These are phyloP conservation scores for Fusarium buharicum DNA, from an alignment of 2,329 filamentous ascomycete genomes.

Conservation along the genomic window DNA sequence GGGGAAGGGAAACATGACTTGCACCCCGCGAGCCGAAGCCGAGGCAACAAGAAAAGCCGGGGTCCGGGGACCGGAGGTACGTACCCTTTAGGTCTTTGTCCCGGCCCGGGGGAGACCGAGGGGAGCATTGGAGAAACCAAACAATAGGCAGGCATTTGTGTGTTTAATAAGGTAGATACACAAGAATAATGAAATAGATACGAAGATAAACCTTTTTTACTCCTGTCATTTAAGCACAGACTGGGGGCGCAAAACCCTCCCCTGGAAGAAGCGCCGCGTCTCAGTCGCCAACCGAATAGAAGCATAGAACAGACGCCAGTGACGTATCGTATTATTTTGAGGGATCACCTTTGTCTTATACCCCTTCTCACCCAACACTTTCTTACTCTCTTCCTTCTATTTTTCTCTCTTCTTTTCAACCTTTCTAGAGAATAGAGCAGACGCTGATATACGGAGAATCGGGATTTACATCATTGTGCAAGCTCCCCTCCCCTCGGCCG, in stretches of 20 bases:
- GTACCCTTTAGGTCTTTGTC: constrained; percentile 28
- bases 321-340: constrained; percentile 20
- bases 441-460: not conserved
- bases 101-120: constrained; percentile 38
- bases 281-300: constrained; percentile 11
- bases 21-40: constrained; percentile 44
- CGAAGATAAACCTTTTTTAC: no score
- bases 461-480: constrained; percentile 21
- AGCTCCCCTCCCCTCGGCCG: constrained; percentile 40
- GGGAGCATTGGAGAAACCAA: constrained; percentile 18
- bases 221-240: not conserved
- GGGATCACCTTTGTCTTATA: not conserved
- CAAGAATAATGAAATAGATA: not conserved
- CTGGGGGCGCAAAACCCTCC: constrained; percentile 15
- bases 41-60: constrained; percentile 39
- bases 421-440: not conserved
- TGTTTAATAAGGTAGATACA: no score
- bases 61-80: constrained; percentile 38
- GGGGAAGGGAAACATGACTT: constrained; percentile 26
- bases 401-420: not conserved
- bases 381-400: not conserved
- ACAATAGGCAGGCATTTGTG: no score
- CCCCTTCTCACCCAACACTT: not conserved
- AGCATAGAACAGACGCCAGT: constrained; percentile 18
- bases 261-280: not conserved